Conservation (phyloP, 2,329 filamentous ascomycete species). For the Pestalotiopsis sp. region DNA sequence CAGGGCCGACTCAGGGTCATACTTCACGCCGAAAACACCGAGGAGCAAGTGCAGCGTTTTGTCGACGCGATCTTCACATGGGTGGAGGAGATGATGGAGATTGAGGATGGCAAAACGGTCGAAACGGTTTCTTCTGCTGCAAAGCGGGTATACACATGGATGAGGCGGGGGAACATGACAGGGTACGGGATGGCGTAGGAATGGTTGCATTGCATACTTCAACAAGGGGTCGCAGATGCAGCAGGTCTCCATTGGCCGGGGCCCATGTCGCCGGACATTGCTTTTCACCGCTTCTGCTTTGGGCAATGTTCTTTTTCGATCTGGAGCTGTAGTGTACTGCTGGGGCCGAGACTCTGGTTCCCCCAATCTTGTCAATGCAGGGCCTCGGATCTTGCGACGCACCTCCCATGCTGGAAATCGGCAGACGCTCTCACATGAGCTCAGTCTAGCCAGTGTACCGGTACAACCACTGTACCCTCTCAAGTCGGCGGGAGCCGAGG, state of each 20-base stretch:
- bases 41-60: constrained; percentile 33
- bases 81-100: constrained; percentile 31
- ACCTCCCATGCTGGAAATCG: not conserved
- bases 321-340: not conserved
- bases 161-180: not conserved
- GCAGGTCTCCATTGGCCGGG: not conserved
- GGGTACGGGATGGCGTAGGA: not conserved
- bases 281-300: not conserved
- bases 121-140: constrained; percentile 18
- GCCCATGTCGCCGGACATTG: not conserved
- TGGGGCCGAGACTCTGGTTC: not conserved
- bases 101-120: constrained; percentile 20
- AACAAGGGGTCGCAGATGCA: not conserved
- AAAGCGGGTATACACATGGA: constrained; percentile 19
- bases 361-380: not conserved
- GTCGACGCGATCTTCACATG: constrained; percentile 31
- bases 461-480: not conserved
- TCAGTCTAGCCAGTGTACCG: not conserved
- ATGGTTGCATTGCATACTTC: not conserved
- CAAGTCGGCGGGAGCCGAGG: not conserved
- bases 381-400: not conserved
- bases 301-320: not conserved
- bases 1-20: constrained; percentile 39
- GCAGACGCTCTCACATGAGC: not conserved
- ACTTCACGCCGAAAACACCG: constrained; percentile 42